Conservation (phyloP, 305 asterid species). For the Withania somnifera region DNA sequence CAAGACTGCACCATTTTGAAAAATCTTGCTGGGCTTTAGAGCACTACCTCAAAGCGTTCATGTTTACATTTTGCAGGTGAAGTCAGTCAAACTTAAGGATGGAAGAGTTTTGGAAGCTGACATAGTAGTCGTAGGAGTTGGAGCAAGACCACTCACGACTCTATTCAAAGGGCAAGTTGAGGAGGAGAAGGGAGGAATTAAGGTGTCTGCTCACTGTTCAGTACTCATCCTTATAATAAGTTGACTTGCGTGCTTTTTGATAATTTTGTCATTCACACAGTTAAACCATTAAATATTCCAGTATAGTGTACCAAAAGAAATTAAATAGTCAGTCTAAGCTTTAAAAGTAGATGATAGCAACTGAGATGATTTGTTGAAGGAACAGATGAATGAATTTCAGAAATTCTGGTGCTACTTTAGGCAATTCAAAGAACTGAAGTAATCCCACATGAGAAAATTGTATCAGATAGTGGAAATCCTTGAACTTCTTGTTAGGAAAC, state of each 20-base stretch:
- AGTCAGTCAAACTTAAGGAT: conserved; percentile 76
- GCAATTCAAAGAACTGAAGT: not conserved
- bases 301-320: not conserved
- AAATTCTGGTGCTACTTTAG: not conserved
- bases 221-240: not conserved
- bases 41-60: not conserved
- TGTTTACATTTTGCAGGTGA: conserved; percentile 46
- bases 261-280: not conserved
- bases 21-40: not conserved
- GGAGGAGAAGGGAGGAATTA: conserved; percentile 88
- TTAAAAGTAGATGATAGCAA: not conserved
- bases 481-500: not conserved
- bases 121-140: conserved; percentile 93
- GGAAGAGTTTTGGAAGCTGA: conserved; percentile 89
- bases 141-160: conserved; percentile 62
- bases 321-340: not conserved
- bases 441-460: not conserved
- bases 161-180: conserved; percentile 82
- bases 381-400: not conserved
- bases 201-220: conserved; percentile 34
- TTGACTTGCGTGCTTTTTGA: not conserved
- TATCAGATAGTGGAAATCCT: not conserved
- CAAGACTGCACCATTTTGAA: not conserved
- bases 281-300: not conserved
- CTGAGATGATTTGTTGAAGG: not conserved